phyloP scores from a whole-genome alignment of 768 basidiomycete species.

The Coprinopsis cinerea region DNA sequence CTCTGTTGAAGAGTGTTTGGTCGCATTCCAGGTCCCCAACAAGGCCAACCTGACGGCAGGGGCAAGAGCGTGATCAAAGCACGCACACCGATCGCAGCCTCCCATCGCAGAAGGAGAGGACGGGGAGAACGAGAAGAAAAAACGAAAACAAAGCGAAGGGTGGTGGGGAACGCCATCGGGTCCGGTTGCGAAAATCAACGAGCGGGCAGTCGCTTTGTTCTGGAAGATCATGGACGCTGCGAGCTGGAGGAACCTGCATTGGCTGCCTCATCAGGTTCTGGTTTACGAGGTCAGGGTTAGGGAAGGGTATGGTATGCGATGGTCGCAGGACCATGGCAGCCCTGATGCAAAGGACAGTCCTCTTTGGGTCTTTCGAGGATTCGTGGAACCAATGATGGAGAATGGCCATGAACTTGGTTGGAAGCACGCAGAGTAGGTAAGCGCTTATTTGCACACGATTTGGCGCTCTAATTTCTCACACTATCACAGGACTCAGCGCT shows the following conservation, averaged over 20 bases:
- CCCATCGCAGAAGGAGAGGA: slow-evolving; percentile 2
- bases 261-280: slow-evolving; percentile 55
- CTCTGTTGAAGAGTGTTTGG: slow-evolving; percentile 39
- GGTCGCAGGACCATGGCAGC: slow-evolving; percentile 45
- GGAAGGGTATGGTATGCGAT: slow-evolving; percentile 65
- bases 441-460: too few relatives aligned
- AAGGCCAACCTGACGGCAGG: slow-evolving; percentile 48
- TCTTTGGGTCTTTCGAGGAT: slow-evolving; percentile 56
- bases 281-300: slow-evolving; percentile 56
- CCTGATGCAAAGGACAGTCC: slow-evolving; percentile 2
- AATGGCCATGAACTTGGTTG: slow-evolving; percentile 60
- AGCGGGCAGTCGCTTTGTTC: slow-evolving; percentile 43
- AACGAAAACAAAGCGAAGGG: slow-evolving; percentile 26
- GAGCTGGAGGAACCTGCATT: slow-evolving; percentile 62
- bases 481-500: too few relatives aligned
- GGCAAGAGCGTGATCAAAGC: slow-evolving; percentile 63
- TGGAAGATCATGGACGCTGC: slow-evolving; percentile 45
- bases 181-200: slow-evolving; percentile 47
- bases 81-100: slow-evolving; percentile 47
- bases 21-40: slow-evolving; percentile 46
- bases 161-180: slow-evolving; percentile 61
- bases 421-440: slow-evolving; percentile 35
- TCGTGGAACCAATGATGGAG: slow-evolving; percentile 64
- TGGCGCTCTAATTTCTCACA: too few relatives aligned
- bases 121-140: slow-evolving; percentile 12